A percentile compares a stretch with the other conserved stretches of the same genome.
Evolutionary conservation across 1,284 basidiomycete genomes (phyloP).

Genomic region (Trametes versicolor): DNA sequence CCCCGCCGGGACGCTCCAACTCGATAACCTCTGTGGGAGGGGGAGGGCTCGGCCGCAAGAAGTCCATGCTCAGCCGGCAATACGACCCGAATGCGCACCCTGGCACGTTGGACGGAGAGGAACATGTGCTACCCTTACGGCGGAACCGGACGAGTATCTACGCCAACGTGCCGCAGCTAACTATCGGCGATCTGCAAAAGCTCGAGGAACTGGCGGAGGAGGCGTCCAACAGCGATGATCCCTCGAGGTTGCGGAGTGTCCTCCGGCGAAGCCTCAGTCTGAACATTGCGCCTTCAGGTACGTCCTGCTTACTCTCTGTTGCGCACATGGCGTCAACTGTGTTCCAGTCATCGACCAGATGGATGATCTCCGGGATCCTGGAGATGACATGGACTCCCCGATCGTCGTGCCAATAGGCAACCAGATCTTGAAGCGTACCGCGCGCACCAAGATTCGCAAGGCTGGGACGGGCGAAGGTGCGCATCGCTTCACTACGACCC

Average conservation of each 20-base stretch:
- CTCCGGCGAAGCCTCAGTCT: constrained; percentile 90
- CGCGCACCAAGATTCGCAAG: constrained; percentile 96
- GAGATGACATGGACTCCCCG: constrained; percentile 87
- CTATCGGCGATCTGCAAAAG: constrained; percentile 92
- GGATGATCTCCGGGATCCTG: constrained; percentile 71
- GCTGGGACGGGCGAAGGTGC: constrained; percentile 82
- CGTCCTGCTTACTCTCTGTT: constrained; percentile 47
- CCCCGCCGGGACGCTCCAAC: constrained; percentile 48
- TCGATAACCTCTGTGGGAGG: constrained; percentile 49
- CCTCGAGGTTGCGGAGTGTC: constrained; percentile 83
- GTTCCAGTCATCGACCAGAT: constrained; percentile 69
- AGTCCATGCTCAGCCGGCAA: constrained; percentile 91
- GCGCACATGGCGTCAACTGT: constrained; percentile 27
- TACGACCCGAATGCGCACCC: constrained; percentile 84
- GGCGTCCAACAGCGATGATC: constrained; percentile 85
- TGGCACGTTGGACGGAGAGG: constrained; percentile 69
- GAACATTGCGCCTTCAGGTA: constrained; percentile 86
- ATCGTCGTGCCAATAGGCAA: constrained; percentile 91
- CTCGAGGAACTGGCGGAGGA: constrained; percentile 94
- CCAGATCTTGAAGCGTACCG: constrained; percentile 90
- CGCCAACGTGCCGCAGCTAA: constrained; percentile 76
- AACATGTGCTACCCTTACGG: constrained; percentile 72
- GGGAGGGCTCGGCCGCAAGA: constrained; percentile 77
- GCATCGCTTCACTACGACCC: constrained; percentile 77
- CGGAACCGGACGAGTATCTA: constrained; percentile 74